A percentile compares a stretch with the other conserved stretches of the same genome.
phyloP scores from a whole-genome alignment of 257 asterid species.

The Cynanchum wilfordii region DNA sequence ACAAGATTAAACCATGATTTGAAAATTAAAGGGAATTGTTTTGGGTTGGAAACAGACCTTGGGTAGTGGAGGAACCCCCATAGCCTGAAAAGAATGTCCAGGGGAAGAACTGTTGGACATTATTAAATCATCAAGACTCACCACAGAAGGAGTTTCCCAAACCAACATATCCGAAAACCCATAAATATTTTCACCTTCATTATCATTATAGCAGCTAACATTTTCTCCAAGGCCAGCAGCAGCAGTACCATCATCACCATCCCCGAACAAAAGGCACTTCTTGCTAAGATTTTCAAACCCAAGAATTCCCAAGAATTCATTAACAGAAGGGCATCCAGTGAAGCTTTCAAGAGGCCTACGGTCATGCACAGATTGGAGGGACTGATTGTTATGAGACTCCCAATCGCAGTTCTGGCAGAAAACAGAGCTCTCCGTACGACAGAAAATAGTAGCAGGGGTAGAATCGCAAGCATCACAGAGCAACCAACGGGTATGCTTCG shows the following conservation, averaged over 20 bases:
- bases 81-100: slow-evolving; percentile 59
- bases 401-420: slow-evolving; percentile 95
- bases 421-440: slow-evolving; percentile 55
- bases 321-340: slow-evolving; percentile 60
- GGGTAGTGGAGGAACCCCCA: slow-evolving; percentile 91
- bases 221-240: background rate
- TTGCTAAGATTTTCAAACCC: slow-evolving; percentile 77
- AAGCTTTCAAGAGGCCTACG: slow-evolving; percentile 89
- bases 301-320: slow-evolving; percentile 48
- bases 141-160: slow-evolving; percentile 81
- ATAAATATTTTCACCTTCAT: slow-evolving; percentile 28
- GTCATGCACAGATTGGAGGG: slow-evolving; percentile 41
- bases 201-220: background rate
- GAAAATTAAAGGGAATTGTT: background rate
- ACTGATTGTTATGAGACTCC: slow-evolving; percentile 50
- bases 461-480: slow-evolving; percentile 74
- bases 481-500: slow-evolving; percentile 69
- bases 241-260: slow-evolving; percentile 2
- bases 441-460: slow-evolving; percentile 70
- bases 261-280: slow-evolving; percentile 28
- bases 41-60: slow-evolving; percentile 42
- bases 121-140: slow-evolving; percentile 71
- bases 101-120: slow-evolving; percentile 33
- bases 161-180: slow-evolving; percentile 56
- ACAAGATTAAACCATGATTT: background rate